Conservation (phyloP, 768 basidiomycete species). For the Solioccasus polychromus region DNA sequence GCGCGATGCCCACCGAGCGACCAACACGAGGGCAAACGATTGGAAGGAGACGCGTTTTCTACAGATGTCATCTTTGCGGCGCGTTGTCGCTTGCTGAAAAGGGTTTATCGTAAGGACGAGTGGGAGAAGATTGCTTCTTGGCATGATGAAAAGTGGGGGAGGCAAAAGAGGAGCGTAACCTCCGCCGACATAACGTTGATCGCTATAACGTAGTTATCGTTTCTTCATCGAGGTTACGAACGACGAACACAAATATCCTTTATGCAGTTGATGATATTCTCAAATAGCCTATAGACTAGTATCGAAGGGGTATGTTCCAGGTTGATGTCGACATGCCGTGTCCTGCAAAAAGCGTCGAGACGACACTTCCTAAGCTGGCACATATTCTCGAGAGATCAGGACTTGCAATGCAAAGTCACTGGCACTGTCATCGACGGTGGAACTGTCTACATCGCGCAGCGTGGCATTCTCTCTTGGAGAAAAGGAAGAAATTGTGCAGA, state of each 20-base stretch:
- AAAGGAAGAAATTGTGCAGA: neutral
- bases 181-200: too few relatives aligned
- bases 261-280: too few relatives aligned
- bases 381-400: slow-evolving; percentile 54
- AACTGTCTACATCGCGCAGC: slow-evolving; percentile 53
- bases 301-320: slow-evolving; percentile 48
- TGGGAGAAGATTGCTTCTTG: slow-evolving; percentile 24
- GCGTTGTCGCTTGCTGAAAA: slow-evolving; percentile 15
- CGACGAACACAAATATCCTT: too few relatives aligned
- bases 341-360: slow-evolving; percentile 47
- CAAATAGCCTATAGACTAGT: too few relatives aligned
- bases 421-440: slow-evolving; percentile 64
- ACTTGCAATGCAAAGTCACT: slow-evolving; percentile 50
- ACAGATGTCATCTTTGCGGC: slow-evolving; percentile 29
- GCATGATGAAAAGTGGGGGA: slow-evolving; percentile 28
- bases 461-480: slow-evolving; percentile 55
- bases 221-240: too few relatives aligned
- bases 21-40: slow-evolving; percentile 23
- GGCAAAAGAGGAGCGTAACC: slow-evolving; percentile 22
- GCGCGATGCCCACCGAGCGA: slow-evolving; percentile 31
- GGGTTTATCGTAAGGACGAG: slow-evolving; percentile 21
- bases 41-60: slow-evolving; percentile 29
- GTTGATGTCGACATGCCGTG: slow-evolving; percentile 60
- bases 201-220: too few relatives aligned
- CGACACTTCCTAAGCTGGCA: slow-evolving; percentile 67